phyloP scores from a whole-genome alignment of 441 rosid genomes.

The Omphalea diandra region DNA sequence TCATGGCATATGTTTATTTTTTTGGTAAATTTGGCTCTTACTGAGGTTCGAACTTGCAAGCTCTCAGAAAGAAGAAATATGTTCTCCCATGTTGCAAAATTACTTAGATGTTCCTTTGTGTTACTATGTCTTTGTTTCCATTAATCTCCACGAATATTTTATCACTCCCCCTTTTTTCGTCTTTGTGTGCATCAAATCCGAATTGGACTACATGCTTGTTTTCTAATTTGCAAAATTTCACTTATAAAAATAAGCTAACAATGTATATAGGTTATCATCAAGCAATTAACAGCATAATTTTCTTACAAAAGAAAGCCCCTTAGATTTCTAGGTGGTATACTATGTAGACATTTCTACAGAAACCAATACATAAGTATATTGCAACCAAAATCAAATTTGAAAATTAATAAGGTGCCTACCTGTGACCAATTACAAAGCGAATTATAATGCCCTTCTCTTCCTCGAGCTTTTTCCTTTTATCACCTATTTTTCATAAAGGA shows the following conservation, averaged over 20 bases:
- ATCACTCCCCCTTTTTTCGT: neutral
- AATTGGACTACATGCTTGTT: neutral
- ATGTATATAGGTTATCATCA: neutral
- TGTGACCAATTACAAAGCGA: constrained; percentile 93
- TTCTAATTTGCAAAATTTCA: neutral
- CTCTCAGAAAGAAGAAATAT: neutral
- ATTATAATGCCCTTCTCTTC: constrained; percentile 90
- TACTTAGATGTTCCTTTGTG: neutral
- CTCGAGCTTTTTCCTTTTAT: constrained; percentile 76
- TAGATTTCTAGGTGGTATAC: neutral
- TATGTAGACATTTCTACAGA: neutral
- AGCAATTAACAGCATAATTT: neutral
- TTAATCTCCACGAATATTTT: neutral
- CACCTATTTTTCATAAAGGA: constrained; percentile 43
- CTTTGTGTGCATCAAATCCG: neutral
- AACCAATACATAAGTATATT: neutral
- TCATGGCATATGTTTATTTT: neutral
- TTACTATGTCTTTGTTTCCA: neutral
- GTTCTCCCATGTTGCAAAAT: neutral
- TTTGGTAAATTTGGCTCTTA: neutral
- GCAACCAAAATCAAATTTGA: constrained; percentile 6
- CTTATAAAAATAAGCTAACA: neutral
- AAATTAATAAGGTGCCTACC: constrained; percentile 39
- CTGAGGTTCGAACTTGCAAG: neutral
- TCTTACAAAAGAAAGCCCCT: neutral